Conservation (phyloP, 148 eudicot genomes). For the Agrostemma githago region DNA sequence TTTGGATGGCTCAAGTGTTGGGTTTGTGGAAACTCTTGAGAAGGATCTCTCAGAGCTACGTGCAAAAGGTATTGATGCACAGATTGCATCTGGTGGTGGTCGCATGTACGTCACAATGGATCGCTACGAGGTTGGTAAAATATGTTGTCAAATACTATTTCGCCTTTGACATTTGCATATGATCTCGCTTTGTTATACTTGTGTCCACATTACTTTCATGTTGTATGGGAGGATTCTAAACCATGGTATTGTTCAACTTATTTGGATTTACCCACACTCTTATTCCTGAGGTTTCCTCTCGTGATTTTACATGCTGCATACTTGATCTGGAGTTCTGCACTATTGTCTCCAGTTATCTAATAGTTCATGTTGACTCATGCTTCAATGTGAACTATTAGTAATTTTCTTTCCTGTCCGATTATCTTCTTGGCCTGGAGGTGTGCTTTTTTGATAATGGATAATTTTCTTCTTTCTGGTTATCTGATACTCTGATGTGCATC, state of each 20-base stretch:
- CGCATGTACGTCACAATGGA: slow-evolving; percentile 95
- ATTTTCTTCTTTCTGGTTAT: background rate
- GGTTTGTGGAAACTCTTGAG: slow-evolving; percentile 87
- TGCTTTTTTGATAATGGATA: background rate
- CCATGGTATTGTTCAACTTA: background rate
- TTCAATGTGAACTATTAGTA: too few species aligned
- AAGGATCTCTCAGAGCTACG: slow-evolving; percentile 62
- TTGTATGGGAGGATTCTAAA: background rate
- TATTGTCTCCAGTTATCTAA: too few species aligned
- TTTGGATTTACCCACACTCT: background rate
- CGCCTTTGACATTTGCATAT: too few species aligned
- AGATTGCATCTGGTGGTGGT: slow-evolving; percentile 95
- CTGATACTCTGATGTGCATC: background rate
- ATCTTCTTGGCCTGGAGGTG: background rate
- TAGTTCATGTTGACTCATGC: too few species aligned
- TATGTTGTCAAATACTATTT: too few species aligned
- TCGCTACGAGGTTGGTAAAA: slow-evolving; percentile 89
- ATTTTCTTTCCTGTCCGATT: background rate
- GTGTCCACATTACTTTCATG: too few species aligned
- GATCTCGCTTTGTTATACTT: background rate
- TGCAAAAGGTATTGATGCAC: slow-evolving; percentile 78
- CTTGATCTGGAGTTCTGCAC: too few species aligned
- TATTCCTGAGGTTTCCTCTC: background rate
- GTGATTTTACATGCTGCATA: background rate
- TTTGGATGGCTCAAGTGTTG: slow-evolving; percentile 86